These are phyloP conservation scores for Sclerotinia spermophila DNA, from an alignment of 2,329 filamentous ascomycete species.

Conservation along the genomic window DNA sequence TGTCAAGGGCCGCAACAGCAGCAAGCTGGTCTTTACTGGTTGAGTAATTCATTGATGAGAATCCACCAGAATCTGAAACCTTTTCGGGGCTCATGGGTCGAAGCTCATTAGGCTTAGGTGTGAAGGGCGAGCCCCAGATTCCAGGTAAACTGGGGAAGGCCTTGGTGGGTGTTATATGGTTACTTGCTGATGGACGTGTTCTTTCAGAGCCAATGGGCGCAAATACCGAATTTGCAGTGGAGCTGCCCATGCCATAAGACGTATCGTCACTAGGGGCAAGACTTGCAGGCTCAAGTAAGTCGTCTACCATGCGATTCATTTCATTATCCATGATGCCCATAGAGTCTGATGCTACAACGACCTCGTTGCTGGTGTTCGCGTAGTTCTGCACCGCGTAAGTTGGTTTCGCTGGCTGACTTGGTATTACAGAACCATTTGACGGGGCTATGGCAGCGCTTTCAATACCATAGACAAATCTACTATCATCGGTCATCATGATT, in stretches of 20 bases:
- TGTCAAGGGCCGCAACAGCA: slow-evolving; percentile 30
- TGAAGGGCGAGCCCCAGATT: slow-evolving; percentile 45
- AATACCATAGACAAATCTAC: slow-evolving; percentile 46
- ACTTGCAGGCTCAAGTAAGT: slow-evolving; percentile 44
- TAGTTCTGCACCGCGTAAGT: background rate
- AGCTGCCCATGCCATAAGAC: slow-evolving; percentile 54
- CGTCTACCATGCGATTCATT: slow-evolving; percentile 56
- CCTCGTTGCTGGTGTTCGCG: background rate
- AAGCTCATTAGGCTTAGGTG: slow-evolving; percentile 42
- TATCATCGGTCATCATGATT: slow-evolving; percentile 41
- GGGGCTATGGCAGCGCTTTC: background rate
- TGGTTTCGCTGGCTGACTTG: background rate
- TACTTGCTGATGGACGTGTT: slow-evolving; percentile 35
- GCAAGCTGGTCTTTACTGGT: slow-evolving; percentile 27
- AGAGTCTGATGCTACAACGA: slow-evolving; percentile 24
- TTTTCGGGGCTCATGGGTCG: slow-evolving; percentile 39
- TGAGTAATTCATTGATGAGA: slow-evolving; percentile 36
- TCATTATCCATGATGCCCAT: slow-evolving; percentile 42
- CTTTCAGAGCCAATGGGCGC: slow-evolving; percentile 40
- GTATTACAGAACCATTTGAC: background rate
- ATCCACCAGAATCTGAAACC: slow-evolving; percentile 33
- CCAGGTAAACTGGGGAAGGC: slow-evolving; percentile 40
- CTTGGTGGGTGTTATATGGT: slow-evolving; percentile 31
- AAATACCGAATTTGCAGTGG: slow-evolving; percentile 50
- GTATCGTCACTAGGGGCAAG: slow-evolving; percentile 41